Evolutionary conservation across 495 filamentous ascomycete species (phyloP).

Genomic region (Penicillium maclennaniae): DNA sequence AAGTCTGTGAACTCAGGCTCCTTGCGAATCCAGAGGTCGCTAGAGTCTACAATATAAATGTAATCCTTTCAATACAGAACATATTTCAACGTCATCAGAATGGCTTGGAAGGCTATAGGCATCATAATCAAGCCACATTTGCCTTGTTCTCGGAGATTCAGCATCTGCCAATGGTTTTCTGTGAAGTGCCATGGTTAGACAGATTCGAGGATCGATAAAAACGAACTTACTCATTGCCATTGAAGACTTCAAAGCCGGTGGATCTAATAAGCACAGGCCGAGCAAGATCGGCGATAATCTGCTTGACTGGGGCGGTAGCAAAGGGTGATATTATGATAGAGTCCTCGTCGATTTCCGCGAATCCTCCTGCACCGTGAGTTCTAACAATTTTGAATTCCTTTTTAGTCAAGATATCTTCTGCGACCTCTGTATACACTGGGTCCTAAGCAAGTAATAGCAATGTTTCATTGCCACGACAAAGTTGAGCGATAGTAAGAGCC

Average conservation of each 20-base stretch:
- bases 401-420: constrained; percentile 29
- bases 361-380: constrained; percentile 35
- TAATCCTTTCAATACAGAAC: constrained; percentile 23
- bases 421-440: constrained; percentile 29
- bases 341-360: constrained; percentile 35
- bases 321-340: constrained; percentile 33
- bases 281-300: constrained; percentile 36
- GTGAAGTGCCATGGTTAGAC: constrained; percentile 20
- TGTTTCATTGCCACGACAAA: constrained; percentile 24
- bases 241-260: constrained; percentile 24
- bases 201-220: constrained; percentile 23
- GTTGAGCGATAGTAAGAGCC: constrained; percentile 32
- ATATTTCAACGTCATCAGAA: constrained; percentile 27
- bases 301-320: constrained; percentile 29
- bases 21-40: constrained; percentile 17
- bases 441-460: constrained; percentile 29
- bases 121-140: constrained; percentile 35
- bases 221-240: constrained; percentile 27
- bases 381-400: constrained; percentile 36
- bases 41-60: constrained; percentile 25
- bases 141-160: constrained; percentile 35
- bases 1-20: constrained; percentile 17
- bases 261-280: constrained; percentile 29
- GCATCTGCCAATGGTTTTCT: constrained; percentile 32
- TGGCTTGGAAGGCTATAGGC: constrained; percentile 24